Percentiles rank a stretch among this genome's conserved stretches.
Evolutionary conservation across 73 alveolate species (phyloP).

Genomic region (Paramecium sonneborni): DNA sequence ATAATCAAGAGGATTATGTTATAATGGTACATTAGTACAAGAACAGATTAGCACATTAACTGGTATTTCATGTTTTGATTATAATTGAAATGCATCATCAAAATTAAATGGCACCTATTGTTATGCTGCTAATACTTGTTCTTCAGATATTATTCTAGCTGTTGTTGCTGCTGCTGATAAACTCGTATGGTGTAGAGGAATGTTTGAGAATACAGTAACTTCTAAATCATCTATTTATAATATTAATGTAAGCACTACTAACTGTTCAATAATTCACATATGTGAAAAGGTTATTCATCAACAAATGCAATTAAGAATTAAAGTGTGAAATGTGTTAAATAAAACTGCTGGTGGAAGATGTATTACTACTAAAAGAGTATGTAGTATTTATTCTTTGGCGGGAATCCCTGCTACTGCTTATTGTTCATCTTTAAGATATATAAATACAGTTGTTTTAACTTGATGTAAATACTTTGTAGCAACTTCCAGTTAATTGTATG

Average conservation of each 20-base stretch:
- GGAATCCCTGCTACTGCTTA: background rate
- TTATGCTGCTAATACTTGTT: background rate
- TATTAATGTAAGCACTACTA: background rate
- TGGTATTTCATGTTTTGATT: background rate
- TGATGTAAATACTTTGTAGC: background rate
- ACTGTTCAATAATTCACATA: background rate
- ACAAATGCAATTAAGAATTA: background rate
- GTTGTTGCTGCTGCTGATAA: background rate
- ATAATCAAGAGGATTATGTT: background rate
- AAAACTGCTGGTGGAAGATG: background rate
- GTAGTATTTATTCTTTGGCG: background rate
- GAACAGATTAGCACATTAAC: background rate
- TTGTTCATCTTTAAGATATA: background rate
- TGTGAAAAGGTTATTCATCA: background rate
- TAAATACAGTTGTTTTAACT: background rate
- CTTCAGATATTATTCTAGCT: background rate
- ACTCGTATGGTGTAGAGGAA: background rate
- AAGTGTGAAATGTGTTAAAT: background rate
- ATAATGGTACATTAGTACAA: background rate
- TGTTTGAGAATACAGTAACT: background rate
- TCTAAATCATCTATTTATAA: background rate
- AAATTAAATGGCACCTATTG: background rate
- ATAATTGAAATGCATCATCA: background rate
- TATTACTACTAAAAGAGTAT: background rate
- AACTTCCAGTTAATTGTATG: background rate